Base-by-base conservation (phyloP, 176 grass and related monocot genomes). In the Poa annua region DNA sequence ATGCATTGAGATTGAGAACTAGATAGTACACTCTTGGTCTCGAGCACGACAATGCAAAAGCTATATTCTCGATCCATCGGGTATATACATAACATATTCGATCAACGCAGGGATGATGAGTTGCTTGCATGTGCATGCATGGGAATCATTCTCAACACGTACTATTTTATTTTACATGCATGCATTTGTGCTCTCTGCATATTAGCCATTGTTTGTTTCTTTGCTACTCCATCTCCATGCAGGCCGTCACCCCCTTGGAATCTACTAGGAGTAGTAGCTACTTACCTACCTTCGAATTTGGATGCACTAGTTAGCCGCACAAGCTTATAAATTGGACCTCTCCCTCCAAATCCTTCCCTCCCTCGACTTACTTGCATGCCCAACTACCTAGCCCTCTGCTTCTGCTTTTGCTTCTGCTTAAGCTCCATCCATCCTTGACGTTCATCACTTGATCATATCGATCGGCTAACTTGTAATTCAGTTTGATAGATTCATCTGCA, bases 91-190 rank as follows among this genome's bases (percentile, higher is more conserved):
- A 33, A 64, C 6, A 64, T 64, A 64, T 64, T 64, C 61, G 25
- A 64, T 64, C 61, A 64, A 64, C 32, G 63, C 1, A 66, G 32
- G 1, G 63, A 19, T 3, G 62, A 17, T 36, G 15, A 66, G 67
- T 71, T 71, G 67, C 67, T 7, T 45, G 38, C 67, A 71, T 71
- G 67, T 71, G 67, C 29, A 35, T 62, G 32, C 61, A 64, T 16
- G 60, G 29, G 62, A 65, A 65, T 65, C 5, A 63, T 29, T 12
- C 62, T 65, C 62, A 64, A 1, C 26, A 15, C 57, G 55, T 57
- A 57, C 9, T 57, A 29, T 63, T 66, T 66, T 36, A 66, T 66
- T 36, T 36, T 45, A 45, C 44, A 45, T 15, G 16, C 5, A 32
- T 32, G 14, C 13, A 63, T 25, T 25, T 60, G 56, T 60, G 21